Evolutionary conservation across 2,329 filamentous ascomycete genomes (phyloP).

Genomic region (Aspergillus proliferans): DNA sequence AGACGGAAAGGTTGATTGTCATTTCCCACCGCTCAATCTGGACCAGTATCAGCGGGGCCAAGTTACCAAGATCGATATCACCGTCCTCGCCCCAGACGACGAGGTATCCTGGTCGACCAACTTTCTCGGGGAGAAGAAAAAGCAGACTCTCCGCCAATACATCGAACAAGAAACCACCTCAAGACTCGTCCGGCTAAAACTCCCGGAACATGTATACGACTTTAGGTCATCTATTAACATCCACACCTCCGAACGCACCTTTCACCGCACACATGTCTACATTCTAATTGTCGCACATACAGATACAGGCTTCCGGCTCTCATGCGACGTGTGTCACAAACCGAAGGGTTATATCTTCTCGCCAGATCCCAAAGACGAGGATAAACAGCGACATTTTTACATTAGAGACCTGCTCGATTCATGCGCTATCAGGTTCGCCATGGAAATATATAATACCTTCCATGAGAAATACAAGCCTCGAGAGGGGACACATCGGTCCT

Average conservation of each 20-base stretch:
- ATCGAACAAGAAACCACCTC: constrained; percentile 15
- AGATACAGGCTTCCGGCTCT: constrained; percentile 43
- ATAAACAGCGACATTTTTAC: not conserved
- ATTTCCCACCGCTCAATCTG: constrained; percentile 30
- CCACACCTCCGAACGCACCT: constrained; percentile 38
- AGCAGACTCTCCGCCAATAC: constrained; percentile 15
- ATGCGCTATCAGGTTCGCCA: constrained; percentile 40
- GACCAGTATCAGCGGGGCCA: constrained; percentile 21
- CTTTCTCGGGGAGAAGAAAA: not conserved
- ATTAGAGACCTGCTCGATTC: constrained; percentile 33
- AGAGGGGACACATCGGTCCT: constrained; percentile 25
- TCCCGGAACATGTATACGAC: no score
- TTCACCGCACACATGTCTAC: constrained; percentile 44
- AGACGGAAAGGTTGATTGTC: not conserved
- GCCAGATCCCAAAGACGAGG: not conserved
- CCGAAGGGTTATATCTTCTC: no score
- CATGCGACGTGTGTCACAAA: constrained; percentile 44
- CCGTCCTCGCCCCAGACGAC: constrained; percentile 32
- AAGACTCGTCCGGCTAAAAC: constrained; percentile 5
- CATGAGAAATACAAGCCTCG: constrained; percentile 18
- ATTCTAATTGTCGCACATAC: constrained; percentile 51
- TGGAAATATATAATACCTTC: constrained; percentile 39
- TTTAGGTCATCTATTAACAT: constrained; percentile 17
- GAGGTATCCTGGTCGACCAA: not conserved
- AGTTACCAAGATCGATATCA: constrained; percentile 33